Base-by-base conservation (phyloP, 306 rosid genomes). In the Comarum palustre region DNA sequence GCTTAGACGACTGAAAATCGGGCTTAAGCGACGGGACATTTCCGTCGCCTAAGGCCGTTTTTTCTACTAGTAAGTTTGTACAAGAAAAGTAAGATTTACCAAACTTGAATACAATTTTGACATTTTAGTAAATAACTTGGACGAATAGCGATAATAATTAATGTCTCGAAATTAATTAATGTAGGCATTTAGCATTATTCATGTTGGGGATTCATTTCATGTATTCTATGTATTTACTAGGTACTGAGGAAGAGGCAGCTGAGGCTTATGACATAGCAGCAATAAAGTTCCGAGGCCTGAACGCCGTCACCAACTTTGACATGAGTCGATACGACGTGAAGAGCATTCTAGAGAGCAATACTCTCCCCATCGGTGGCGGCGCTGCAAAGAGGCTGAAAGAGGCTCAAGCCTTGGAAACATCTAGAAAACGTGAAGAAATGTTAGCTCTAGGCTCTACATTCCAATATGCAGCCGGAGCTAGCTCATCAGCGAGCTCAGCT, bases 211-310 rank as follows among this genome's bases (percentile, higher is more conserved):
- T 45, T 59, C 20, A 59, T 59, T n/a, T 59, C 22, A 60, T 60
- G 13, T 29, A 15, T 15, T 60, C 0, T 60, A 8, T 27, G 17
- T 19, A 3, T 17, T 15, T 62, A 8, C 45, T 64, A 94, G 99
- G 95, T 51, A 95, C 99, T 0, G 97, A 95, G 81, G 97, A 95
- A 79, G 97, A 95, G 79, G 99, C 99, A 38, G 99, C 99, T 34
- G 99, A 95, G 77, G 99, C 99, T 3, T 95, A 95, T 19, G 99
- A 95, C 88, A 90, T 95, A 61, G 99, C 99, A 0, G 99, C 99
- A 0, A 95, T 95, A 68, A 95, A 95, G 76, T 95, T 95, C 76
- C 75, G 99, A 75, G 99, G 99, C 6, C 85, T 95, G 0, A 95
- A 90, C 24, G 99, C 99, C 0, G 99, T 95, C 0, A 95, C 99